A percentile compares a stretch with the other conserved stretches of the same genome.
phyloP scores from a whole-genome alignment of 495 filamentous ascomycete species.

The Penicillium dipodomyicola region DNA sequence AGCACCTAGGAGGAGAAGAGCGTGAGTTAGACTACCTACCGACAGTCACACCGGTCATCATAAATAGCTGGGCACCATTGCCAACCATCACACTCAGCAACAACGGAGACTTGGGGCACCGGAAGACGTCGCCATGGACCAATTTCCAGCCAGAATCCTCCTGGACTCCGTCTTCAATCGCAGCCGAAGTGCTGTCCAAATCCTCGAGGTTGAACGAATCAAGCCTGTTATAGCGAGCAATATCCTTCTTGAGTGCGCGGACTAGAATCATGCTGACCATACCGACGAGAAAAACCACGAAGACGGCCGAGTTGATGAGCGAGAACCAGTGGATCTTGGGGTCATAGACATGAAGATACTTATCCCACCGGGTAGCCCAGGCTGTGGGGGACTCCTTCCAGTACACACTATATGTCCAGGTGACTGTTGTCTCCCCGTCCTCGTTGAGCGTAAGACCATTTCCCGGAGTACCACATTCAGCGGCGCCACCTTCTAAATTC shows the following conservation, averaged over 20 bases:
- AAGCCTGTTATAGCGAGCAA: constrained; percentile 90
- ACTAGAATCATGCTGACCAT: constrained; percentile 88
- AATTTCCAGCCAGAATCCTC: constrained; percentile 99
- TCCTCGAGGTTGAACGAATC: constrained; percentile 85
- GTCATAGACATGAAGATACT: constrained; percentile 92
- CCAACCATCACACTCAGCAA: constrained; percentile 85
- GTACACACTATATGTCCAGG: constrained; percentile 86
- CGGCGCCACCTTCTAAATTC: constrained; percentile 51
- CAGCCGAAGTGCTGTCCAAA: constrained; percentile 66
- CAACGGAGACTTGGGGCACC: constrained; percentile 76
- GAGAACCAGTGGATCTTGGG: constrained; percentile 99
- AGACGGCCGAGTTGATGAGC: constrained; percentile 88
- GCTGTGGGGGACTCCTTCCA: constrained; percentile 77
- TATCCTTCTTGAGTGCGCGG: constrained; percentile 86
- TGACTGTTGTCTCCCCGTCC: constrained; percentile 64
- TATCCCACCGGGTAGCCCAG: constrained; percentile 98
- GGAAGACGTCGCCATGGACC: constrained; percentile 96
- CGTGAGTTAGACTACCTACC: constrained; percentile 26
- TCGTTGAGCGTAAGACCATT: constrained; percentile 61
- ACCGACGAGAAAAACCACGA: constrained; percentile 85
- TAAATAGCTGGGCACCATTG: constrained; percentile 93
- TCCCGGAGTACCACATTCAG: constrained; percentile 56
- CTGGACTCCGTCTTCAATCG: constrained; percentile 87
- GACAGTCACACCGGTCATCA: constrained; percentile 95
- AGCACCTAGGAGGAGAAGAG: neutral